Evolutionary conservation across 192 early-diverging fungal genomes (phyloP).

Genomic region (Gigaspora rosea): DNA sequence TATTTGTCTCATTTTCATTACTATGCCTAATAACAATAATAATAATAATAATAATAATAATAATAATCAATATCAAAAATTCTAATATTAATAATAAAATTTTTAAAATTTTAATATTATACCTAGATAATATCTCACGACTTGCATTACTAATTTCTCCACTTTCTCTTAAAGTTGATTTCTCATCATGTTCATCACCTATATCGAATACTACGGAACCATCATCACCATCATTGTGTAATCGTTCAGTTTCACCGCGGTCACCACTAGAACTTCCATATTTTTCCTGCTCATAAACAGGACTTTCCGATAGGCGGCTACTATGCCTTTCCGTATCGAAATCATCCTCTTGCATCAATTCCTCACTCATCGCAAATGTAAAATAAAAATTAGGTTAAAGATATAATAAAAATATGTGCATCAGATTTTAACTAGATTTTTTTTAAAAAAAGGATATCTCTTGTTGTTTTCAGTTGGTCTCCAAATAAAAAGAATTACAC

Average conservation of each 20-base stretch:
- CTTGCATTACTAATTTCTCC: not conserved
- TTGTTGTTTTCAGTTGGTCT: slow-evolving; percentile 89
- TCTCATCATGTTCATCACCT: slow-evolving; percentile 53
- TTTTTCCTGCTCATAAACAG: slow-evolving; percentile 51
- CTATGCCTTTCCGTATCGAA: slow-evolving; percentile 62
- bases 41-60: too few species aligned
- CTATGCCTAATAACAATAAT: too few species aligned
- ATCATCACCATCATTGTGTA: slow-evolving; percentile 37
- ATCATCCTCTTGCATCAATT: slow-evolving; percentile 53
- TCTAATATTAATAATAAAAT: too few species aligned
- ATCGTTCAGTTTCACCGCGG: not conserved
- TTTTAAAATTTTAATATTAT: too few species aligned
- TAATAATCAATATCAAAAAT: too few species aligned
- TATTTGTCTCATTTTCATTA: too few species aligned
- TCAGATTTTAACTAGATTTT: not conserved
- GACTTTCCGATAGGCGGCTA: slow-evolving; percentile 47
- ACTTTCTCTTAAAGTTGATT: slow-evolving; percentile 14
- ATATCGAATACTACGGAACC: slow-evolving; percentile 61
- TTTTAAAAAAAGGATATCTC: slow-evolving; percentile 33
- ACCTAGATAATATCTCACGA: not conserved
- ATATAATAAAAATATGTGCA: not conserved
- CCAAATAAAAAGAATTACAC: slow-evolving; percentile 86
- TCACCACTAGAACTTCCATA: slow-evolving; percentile 35
- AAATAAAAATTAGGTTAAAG: not conserved
- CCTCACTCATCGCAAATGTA: slow-evolving; percentile 30